A percentile compares a stretch with the other conserved stretches of the same genome.
These are phyloP conservation scores for Aspergillus sp. DNA, from an alignment of 2,329 filamentous ascomycete genomes.

Conservation along the genomic window DNA sequence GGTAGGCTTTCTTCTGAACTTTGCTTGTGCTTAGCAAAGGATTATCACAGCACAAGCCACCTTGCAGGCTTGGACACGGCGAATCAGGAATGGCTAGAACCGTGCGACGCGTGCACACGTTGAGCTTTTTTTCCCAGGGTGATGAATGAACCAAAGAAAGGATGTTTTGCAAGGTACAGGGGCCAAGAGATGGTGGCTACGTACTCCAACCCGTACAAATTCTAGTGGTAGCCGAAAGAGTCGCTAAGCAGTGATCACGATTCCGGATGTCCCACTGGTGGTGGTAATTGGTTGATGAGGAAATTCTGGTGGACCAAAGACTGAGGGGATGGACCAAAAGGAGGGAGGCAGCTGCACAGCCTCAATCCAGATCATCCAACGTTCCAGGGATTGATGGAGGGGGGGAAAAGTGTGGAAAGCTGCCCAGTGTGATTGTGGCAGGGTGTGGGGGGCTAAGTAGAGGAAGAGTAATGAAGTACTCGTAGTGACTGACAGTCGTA, in stretches of 20 bases:
- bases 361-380: slow-evolving; percentile 6
- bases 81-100: not conserved
- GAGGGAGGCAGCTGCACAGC: slow-evolving; percentile 10
- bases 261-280: not conserved
- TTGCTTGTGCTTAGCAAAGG: not conserved
- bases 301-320: not conserved
- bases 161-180: not conserved
- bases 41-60: slow-evolving; percentile 1
- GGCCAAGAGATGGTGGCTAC: slow-evolving; percentile 4
- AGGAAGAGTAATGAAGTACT: no score
- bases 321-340: not conserved
- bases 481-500: no score
- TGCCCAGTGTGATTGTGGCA: not conserved
- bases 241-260: slow-evolving; percentile 3
- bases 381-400: slow-evolving; percentile 1
- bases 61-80: not conserved
- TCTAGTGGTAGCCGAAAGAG: not conserved
- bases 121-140: not conserved
- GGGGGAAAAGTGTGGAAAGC: not conserved
- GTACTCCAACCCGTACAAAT: not conserved
- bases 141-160: not conserved
- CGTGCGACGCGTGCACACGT: not conserved
- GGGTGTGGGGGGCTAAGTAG: not conserved
- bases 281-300: slow-evolving; percentile 1
- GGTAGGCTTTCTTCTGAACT: not conserved